Evolutionary conservation across 2,329 filamentous ascomycete species (phyloP).

Genomic region (Sarocladium brachiariae): DNA sequence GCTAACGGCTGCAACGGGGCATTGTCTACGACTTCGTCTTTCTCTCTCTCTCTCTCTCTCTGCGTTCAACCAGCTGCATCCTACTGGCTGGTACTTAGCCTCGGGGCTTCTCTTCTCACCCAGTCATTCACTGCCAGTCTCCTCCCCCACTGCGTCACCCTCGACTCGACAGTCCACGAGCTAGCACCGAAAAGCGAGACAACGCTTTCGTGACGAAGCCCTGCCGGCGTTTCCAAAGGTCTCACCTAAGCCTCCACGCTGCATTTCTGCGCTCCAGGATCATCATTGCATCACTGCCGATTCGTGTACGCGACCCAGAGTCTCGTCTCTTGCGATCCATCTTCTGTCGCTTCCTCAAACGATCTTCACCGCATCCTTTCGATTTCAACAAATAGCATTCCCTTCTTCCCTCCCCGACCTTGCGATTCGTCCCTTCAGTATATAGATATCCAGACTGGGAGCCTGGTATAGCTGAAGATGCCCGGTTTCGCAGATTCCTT

Average conservation of each 20-base stretch:
- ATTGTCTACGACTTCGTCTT: not conserved
- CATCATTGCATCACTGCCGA: constrained; percentile 5
- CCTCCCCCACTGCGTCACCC: constrained; percentile 9
- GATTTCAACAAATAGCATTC: not conserved
- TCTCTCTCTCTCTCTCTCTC: not conserved
- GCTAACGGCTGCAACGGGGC: not conserved
- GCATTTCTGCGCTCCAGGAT: not conserved
- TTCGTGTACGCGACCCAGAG: not conserved
- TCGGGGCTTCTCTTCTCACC: not conserved
- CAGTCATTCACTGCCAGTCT: not conserved
- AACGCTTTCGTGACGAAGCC: not conserved
- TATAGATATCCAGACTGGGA: not conserved
- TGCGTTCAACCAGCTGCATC: not conserved
- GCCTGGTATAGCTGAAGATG: constrained; percentile 44
- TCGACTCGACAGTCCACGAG: not conserved
- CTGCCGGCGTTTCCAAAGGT: not conserved
- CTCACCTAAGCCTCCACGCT: not conserved
- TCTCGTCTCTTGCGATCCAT: not conserved
- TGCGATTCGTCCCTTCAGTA: not conserved
- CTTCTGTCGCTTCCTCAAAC: not conserved
- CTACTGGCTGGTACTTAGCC: not conserved
- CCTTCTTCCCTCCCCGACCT: not conserved
- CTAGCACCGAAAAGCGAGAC: constrained; percentile 1
- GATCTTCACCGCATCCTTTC: not conserved
- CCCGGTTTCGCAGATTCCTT: constrained; percentile 91